Evolutionary conservation across 768 basidiomycete species (phyloP), one percentile per base, ranked within the genome.

Genomic region (Sarcodon aspratus): DNA sequence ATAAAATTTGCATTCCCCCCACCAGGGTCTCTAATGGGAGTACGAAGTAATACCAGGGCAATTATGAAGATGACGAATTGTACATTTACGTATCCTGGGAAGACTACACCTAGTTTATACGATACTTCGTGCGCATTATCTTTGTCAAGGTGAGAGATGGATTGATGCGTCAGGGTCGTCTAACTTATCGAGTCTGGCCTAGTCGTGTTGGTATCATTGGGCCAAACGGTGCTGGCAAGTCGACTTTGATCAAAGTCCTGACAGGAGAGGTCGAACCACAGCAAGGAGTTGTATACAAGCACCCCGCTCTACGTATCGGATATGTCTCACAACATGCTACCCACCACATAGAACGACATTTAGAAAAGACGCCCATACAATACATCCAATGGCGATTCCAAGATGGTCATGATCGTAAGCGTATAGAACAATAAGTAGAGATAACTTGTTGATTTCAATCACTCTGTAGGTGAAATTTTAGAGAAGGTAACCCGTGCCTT

Each of bases 321-420:
- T 97, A 97, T 65, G 92, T 98, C 54, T 94, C 95, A 4, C 94
- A 98, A 60, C 94, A 98, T 65, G 94, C 94, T 35, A 97, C 95
- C 48, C 95, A 96, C 70, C 94, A 98, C 63, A 86, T 95, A 86
- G 90, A 95, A 63, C 84, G 79, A 57, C 94, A 98, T 69, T 65
- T 98, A 40, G 92, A 95, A 67, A 96, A 98, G 71, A 95, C 93
- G 5, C 90, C 95, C 21, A 88, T 94, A 52, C 85, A 84, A 48
- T 98, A 98, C 61, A 96, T 97, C 58, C 92, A 96, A 69, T 98
- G 94, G 94, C 86, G 94, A 57, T 98, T 93, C 79, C 94, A 97
- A 63, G 94, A 96, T 65, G 95, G 94, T 45, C 87, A 95, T 66
- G 94, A 98, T 74, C 86, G 92, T 87, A 63, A 55, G 80, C 72